phyloP scores from a whole-genome alignment of 169 alveolate species.

The Toxoplasma gondii region DNA sequence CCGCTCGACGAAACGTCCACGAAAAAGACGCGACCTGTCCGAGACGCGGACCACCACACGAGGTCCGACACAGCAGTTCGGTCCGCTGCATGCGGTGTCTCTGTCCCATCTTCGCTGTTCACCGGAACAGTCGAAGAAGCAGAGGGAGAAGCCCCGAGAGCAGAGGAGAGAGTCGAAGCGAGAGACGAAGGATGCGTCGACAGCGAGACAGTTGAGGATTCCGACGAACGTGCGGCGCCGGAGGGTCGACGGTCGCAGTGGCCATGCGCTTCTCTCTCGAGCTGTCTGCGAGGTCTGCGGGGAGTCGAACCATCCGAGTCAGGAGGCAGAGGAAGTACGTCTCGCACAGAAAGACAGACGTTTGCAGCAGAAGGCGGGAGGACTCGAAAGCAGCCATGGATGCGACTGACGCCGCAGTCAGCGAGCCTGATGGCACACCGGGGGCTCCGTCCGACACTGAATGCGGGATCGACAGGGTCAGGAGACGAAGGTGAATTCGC shows the following conservation, averaged over 20 bases:
- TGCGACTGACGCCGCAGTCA: constrained; percentile 9
- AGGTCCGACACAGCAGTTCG: background rate
- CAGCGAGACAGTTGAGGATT: no score
- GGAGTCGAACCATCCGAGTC: background rate
- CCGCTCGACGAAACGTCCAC: background rate
- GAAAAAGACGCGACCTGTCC: constrained; percentile 5
- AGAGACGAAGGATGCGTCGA: no score
- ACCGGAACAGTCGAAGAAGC: background rate
- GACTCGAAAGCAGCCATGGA: constrained; percentile 26
- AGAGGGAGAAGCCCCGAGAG: background rate
- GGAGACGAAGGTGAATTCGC: background rate
- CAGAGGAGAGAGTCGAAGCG: background rate
- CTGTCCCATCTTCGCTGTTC: background rate
- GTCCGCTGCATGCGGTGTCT: background rate
- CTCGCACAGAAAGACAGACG: background rate
- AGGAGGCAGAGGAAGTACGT: background rate
- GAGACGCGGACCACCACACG: background rate
- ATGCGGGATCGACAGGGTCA: background rate
- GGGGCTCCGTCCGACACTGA: constrained; percentile 16
- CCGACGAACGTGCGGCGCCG: background rate
- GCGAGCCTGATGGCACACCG: background rate
- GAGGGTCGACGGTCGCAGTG: background rate
- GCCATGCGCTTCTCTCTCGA: background rate
- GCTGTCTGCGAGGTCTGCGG: background rate
- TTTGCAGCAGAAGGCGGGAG: background rate